Evolutionary conservation across 768 basidiomycete genomes (phyloP), one percentile per base, ranked within the genome.

Genomic region (Lactarius sp.): DNA sequence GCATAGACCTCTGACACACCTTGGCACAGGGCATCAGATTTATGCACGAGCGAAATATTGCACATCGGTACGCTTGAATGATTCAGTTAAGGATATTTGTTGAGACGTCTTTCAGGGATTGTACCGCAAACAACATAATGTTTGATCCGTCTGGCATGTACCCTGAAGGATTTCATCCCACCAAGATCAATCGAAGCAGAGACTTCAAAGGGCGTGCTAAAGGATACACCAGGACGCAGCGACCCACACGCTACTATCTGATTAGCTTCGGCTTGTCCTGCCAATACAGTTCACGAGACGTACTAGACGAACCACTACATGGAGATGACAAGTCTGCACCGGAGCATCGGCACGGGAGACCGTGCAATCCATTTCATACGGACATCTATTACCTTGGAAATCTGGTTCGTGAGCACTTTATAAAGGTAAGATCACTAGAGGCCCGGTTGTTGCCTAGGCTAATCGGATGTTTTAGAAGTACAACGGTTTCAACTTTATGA

Each of bases 301-400:
- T 77, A 0, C 64, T 63, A 0, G 75, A 73, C 36, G 46, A 63
- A 4, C 72, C 75, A 0, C 70, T 78, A 1, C 64, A 65, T 8
- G 80, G 79, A 0, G 79, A 75, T 2, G 81, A 84, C 67, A 74
- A 73, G 55, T 69, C 76, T 0, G 73, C 74, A 0, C 75, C 76
- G 1, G 76, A 77, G 60, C 74, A 73, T 57, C 65, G 65, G 1
- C 56, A 39, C 2, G 8, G 51, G 31, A n/a, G 22, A 37, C 66
- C 58, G 2, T 68, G 59, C 52, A 69, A 77, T 55, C 75, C 18
- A 2, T 27, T 27, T 3, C 27, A 27, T 27, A 2, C 27, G 27
- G 27, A 27, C 27, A 2, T 27, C 27, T 77, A 76, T 57, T 72
- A 71, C 37, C 33, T 77, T 14, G 77, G 74, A 0, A 75, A 77